Percentiles rank a stretch among this genome's conserved stretches.
These are phyloP conservation scores for Ceratobasidium sp. DNA, from an alignment of 1,284 basidiomycete species.

Conservation along the genomic window DNA sequence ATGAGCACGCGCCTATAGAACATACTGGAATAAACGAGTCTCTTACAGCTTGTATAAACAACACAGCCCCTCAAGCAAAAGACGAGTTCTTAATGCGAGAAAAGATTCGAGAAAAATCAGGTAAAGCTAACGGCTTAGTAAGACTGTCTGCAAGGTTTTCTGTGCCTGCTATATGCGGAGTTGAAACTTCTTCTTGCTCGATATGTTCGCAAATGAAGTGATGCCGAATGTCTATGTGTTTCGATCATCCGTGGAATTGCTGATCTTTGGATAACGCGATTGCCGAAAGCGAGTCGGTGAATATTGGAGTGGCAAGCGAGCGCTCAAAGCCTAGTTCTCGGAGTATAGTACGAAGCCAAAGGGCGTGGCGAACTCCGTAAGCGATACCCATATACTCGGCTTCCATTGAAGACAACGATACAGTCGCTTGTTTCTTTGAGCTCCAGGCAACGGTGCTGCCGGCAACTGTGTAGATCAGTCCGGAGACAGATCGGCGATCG, in stretches of 20 bases:
- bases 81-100: conserved; percentile 8
- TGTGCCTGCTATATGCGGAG: not conserved
- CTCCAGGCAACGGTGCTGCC: conserved; percentile 56
- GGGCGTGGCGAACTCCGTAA: conserved; percentile 49
- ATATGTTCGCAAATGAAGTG: conserved; percentile 54
- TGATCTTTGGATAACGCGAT: conserved; percentile 47
- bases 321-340: conserved; percentile 40
- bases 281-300: conserved; percentile 51
- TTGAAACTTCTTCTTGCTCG: conserved; percentile 29
- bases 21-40: too few relatives aligned
- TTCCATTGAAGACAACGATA: conserved; percentile 56
- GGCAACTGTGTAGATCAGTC: conserved; percentile 54
- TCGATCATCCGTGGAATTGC: conserved; percentile 48
- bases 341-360: conserved; percentile 50
- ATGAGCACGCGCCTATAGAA: too few relatives aligned
- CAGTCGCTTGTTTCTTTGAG: conserved; percentile 55
- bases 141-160: conserved; percentile 48
- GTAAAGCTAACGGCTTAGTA: conserved; percentile 46
- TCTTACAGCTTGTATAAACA: not conserved
- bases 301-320: conserved; percentile 24
- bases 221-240: conserved; percentile 52
- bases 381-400: conserved; percentile 55
- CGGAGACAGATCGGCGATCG: conserved; percentile 54
- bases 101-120: conserved; percentile 35
- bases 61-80: conserved; percentile 19